A percentile compares a stretch with the other conserved stretches of the same genome.
These are phyloP conservation scores for Trypanosomatidae sp. DNA, from an alignment of 208 protist genomes.

Conservation along the genomic window DNA sequence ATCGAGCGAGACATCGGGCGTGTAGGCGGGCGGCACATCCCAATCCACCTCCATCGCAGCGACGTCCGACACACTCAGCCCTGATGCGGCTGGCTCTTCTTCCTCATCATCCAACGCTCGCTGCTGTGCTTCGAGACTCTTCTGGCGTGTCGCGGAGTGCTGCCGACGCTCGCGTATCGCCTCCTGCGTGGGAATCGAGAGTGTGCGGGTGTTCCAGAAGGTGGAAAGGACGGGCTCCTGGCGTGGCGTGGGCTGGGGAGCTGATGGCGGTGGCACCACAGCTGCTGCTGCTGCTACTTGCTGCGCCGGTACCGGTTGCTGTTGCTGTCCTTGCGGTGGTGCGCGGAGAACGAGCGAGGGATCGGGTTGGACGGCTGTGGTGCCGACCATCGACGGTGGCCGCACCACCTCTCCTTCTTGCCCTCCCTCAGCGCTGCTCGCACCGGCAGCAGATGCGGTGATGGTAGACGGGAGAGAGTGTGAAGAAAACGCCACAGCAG, in stretches of 20 bases:
- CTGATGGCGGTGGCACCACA: slow-evolving; percentile 8
- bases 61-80: no score
- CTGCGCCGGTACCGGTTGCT: no score
- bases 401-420: background rate
- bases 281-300: no score
- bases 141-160: background rate
- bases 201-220: slow-evolving; percentile 13
- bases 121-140: background rate
- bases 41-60: slow-evolving; percentile 24
- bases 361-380: slow-evolving; percentile 4
- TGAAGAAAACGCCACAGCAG: no score
- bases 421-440: background rate
- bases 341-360: slow-evolving; percentile 3
- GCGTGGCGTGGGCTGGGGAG: slow-evolving; percentile 2
- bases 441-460: background rate
- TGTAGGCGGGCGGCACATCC: slow-evolving; percentile 37
- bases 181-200: slow-evolving; percentile 9
- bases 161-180: slow-evolving; percentile 6
- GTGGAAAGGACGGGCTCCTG: background rate
- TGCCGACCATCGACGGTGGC: background rate
- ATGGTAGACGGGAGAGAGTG: no score
- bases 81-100: no score
- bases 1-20: slow-evolving; percentile 52
- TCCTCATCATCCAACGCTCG: no score
- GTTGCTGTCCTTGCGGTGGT: no score